Percentiles rank a stretch among this genome's conserved stretches.
phyloP scores from a whole-genome alignment of 208 protist species.

The Wallacemonas sp. region DNA sequence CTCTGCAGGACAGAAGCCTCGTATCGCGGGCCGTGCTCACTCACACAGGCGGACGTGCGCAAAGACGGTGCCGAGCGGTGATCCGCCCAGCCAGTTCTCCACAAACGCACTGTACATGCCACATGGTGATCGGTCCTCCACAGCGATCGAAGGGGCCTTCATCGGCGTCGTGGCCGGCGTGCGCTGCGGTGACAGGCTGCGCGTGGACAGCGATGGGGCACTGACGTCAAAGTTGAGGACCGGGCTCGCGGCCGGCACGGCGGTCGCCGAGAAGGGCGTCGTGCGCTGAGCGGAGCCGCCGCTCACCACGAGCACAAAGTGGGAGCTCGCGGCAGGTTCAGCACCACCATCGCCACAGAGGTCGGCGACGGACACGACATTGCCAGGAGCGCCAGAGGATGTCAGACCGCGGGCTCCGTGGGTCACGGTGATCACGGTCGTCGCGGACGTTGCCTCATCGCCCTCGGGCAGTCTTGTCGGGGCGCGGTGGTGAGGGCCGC shows the following conservation, averaged over 20 bases:
- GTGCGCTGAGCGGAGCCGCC: constrained; percentile 1
- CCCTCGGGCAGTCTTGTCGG: too few relatives aligned
- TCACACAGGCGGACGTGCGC: neutral
- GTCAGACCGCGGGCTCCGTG: too few relatives aligned
- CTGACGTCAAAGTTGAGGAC: neutral
- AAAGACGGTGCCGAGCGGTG: constrained; percentile 9
- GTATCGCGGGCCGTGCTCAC: too few relatives aligned
- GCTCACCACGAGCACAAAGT: constrained; percentile 15
- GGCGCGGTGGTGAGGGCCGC: neutral
- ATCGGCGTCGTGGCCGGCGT: constrained; percentile 15
- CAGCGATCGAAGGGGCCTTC: constrained; percentile 6
- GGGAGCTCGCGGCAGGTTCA: neutral
- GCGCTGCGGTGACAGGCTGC: constrained; percentile 1
- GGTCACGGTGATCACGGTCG: neutral
- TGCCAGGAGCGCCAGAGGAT: too few relatives aligned
- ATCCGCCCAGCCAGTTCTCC: constrained; percentile 13
- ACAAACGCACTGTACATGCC: constrained; percentile 12
- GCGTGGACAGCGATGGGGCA: neutral
- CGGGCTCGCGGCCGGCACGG: neutral
- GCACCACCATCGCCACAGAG: neutral
- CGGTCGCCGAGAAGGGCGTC: neutral
- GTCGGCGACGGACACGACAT: neutral
- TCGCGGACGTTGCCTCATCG: too few relatives aligned
- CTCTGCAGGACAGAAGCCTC: too few relatives aligned
- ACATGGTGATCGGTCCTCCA: constrained; percentile 1